Evolutionary conservation across 1,284 basidiomycete genomes (phyloP), one percentile per base, ranked within the genome.

Genomic region (Trichosporon sp.): DNA sequence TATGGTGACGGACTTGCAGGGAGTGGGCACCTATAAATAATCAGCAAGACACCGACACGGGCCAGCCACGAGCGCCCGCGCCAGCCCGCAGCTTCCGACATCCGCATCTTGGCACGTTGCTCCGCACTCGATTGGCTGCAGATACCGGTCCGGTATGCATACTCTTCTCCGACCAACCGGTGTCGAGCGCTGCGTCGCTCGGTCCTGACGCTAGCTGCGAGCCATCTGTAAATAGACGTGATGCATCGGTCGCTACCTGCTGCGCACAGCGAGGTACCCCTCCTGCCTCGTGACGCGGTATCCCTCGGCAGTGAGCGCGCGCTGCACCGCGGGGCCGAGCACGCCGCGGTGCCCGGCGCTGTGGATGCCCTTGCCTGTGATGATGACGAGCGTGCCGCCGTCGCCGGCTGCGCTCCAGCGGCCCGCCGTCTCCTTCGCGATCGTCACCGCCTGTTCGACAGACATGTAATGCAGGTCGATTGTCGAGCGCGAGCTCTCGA

Each of bases 351-450:
- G 64, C 18, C 79, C 78, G 0, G 74, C 76, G 15, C 78, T 80
- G 72, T 83, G 82, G 32, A 76, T 75, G 13, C 82, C 82, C 13
- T 79, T 77, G 27, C 82, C 82, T 4, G 79, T 81, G 27, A 83
- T 75, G 25, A 83, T 74, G 12, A 65, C 64, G 60, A 82, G 70
- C 12, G 64, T 32, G 11, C 47, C 42, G 66, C 65, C 29, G 38
- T 65, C 34, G 64, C 70, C 25, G 12, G 31, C 56, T 86, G 83
- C 87, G 77, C 84, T 90, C 81, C 81, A 83, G n/a, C 38, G 65
- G 23, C 66, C 60, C 4, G 75, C 74, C 11, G 72, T 63, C 64
- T 81, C 80, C 29, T 68, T 53, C 9, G 77, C 78, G 7, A 82
- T 72, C 2, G 72, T 72, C 8, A 68, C 70, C 0, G 80, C 81